Conservation (phyloP, 2,329 filamentous ascomycete species). For the Microcyclospora pomicola region DNA sequence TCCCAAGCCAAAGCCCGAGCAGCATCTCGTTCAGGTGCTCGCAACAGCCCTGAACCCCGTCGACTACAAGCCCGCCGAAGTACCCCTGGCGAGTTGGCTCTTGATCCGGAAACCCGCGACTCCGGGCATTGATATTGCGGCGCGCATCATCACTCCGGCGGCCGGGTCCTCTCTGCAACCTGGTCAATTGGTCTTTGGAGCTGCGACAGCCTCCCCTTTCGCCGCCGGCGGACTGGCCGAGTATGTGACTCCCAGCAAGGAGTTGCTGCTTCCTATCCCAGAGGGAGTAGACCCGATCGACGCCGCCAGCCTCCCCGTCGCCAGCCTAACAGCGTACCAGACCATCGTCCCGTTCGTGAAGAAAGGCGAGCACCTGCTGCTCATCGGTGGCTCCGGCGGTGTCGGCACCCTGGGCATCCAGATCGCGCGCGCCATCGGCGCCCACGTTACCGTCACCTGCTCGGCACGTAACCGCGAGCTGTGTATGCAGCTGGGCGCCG, state of each 20-base stretch:
- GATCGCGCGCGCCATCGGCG: slow-evolving; percentile 47
- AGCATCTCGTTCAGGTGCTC: slow-evolving; percentile 43
- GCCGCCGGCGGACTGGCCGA: slow-evolving; percentile 24
- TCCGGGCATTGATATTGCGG: slow-evolving; percentile 40
- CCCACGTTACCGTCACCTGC: slow-evolving; percentile 45
- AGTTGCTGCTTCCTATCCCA: slow-evolving; percentile 28
- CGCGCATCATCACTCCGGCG: slow-evolving; percentile 32
- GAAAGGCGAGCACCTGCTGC: slow-evolving; percentile 40
- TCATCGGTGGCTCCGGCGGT: slow-evolving; percentile 53
- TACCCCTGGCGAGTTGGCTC: slow-evolving; percentile 27
- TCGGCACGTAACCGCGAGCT: slow-evolving; percentile 44
- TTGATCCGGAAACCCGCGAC: slow-evolving; percentile 29
- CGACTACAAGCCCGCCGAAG: slow-evolving; percentile 50
- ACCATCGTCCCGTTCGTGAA: slow-evolving; percentile 25
- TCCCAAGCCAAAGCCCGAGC: slow-evolving; percentile 23
- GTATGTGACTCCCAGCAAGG: slow-evolving; percentile 25
- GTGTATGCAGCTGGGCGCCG: slow-evolving; percentile 45
- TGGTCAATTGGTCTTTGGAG: slow-evolving; percentile 29
- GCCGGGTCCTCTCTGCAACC: slow-evolving; percentile 17
- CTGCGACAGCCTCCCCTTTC: slow-evolving; percentile 20
- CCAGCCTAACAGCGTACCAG: slow-evolving; percentile 27
- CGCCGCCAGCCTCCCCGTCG: slow-evolving; percentile 21
- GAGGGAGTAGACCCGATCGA: slow-evolving; percentile 27
- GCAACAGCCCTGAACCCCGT: slow-evolving; percentile 45
- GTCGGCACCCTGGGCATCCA: slow-evolving; percentile 48